A percentile compares a stretch with the other conserved stretches of the same genome.
phyloP scores from a whole-genome alignment of 2,329 filamentous ascomycete species.

The Ceratocystis alfenasii region DNA sequence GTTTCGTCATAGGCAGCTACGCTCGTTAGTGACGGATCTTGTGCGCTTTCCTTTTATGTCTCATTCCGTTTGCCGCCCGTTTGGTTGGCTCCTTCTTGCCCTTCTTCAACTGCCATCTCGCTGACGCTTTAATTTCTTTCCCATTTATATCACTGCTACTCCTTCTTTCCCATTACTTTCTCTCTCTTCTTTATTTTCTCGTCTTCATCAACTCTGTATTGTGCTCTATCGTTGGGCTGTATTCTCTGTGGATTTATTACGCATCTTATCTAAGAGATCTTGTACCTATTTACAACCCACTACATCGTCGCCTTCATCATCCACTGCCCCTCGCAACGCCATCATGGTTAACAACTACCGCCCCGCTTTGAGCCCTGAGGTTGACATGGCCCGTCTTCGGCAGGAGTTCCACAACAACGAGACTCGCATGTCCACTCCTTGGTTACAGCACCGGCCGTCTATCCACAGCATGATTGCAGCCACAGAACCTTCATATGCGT shows the following conservation, averaged over 20 bases:
- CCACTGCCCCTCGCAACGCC: background rate
- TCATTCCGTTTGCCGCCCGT: conserved; percentile 7
- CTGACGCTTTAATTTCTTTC: background rate
- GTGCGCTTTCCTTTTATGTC: background rate
- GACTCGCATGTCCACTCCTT: background rate
- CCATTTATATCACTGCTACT: background rate
- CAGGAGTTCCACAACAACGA: background rate
- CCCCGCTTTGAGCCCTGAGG: background rate
- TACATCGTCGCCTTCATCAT: conserved; percentile 2
- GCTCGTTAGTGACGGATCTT: background rate
- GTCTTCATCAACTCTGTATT: background rate
- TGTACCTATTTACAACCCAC: background rate
- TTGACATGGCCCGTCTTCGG: conserved; percentile 2
- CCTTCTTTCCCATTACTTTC: background rate
- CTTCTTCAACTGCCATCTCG: background rate
- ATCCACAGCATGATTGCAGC: conserved; percentile 22
- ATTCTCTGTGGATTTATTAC: background rate
- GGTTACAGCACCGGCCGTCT: conserved; percentile 14
- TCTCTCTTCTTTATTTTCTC: background rate
- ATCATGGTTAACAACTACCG: conserved; percentile 14
- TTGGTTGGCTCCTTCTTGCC: conserved; percentile 5
- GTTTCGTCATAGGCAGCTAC: conserved; percentile 12
- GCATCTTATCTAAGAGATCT: background rate
- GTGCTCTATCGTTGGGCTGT: background rate
- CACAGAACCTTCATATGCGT: background rate